Evolutionary conservation across 1,139 yeast species (phyloP).

Genomic region (Magnusiomyces suaveolens): DNA sequence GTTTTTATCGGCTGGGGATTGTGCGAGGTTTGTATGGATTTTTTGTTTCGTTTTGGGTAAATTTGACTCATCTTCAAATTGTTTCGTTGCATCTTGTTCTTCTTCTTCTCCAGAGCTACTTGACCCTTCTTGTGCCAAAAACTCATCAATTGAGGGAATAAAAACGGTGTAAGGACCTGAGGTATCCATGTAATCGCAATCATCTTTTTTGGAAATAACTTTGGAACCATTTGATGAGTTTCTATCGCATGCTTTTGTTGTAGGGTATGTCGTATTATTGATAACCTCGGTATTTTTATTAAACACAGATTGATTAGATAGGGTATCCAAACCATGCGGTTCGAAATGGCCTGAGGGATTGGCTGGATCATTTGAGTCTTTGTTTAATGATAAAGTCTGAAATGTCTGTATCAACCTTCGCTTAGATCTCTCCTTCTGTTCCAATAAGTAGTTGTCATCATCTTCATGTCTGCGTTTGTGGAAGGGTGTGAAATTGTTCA

Average conservation of each 20-base stretch:
- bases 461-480: slow-evolving; percentile 3
- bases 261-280: neutral
- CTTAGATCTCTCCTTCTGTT: slow-evolving; percentile 1
- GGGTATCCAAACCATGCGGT: too few species aligned
- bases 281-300: neutral
- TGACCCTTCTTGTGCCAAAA: slow-evolving; percentile 10
- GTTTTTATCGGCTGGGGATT: neutral
- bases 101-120: neutral
- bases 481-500: neutral
- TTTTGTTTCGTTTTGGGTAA: too few species aligned
- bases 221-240: neutral
- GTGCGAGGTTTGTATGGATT: too few species aligned
- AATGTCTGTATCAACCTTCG: slow-evolving; percentile 12
- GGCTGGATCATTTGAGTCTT: neutral
- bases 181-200: slow-evolving; percentile 17
- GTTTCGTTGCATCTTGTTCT: neutral
- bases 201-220: neutral
- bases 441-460: neutral
- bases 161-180: slow-evolving; percentile 19
- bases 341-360: too few species aligned
- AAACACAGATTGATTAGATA: too few species aligned
- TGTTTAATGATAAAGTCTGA: slow-evolving; percentile 9
- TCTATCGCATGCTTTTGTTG: neutral
- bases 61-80: neutral
- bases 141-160: slow-evolving; percentile 23